Conservation (phyloP, 176 grass and related monocot species). For the Carex littledalei region DNA sequence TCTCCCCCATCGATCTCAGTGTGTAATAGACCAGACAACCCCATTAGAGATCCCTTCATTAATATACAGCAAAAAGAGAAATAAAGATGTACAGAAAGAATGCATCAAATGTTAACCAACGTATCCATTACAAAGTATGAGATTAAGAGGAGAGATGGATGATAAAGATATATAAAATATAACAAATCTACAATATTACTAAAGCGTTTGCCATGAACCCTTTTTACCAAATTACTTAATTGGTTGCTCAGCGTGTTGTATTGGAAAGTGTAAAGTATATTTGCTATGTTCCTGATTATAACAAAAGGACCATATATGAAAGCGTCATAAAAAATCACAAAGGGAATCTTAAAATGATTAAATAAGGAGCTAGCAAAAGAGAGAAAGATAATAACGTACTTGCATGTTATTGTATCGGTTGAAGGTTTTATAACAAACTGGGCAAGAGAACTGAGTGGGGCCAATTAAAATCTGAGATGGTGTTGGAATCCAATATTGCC, state of each 20-base stretch:
- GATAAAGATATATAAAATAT: background rate
- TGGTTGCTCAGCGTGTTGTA: background rate
- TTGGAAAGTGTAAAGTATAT: slow-evolving; percentile 1
- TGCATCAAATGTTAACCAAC: background rate
- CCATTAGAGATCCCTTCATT: slow-evolving; percentile 6
- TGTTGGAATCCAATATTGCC: slow-evolving; percentile 98
- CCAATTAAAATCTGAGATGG: slow-evolving; percentile 97
- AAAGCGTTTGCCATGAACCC: background rate
- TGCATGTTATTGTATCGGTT: slow-evolving; percentile 99
- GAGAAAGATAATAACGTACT: slow-evolving; percentile 32
- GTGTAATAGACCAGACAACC: slow-evolving; percentile 32
- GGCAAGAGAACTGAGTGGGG: slow-evolving; percentile 96
- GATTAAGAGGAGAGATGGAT: background rate
- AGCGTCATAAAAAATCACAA: background rate
- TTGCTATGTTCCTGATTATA: background rate
- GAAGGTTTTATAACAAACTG: slow-evolving; percentile 98
- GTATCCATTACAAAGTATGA: background rate
- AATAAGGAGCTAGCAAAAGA: background rate
- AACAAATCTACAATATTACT: background rate
- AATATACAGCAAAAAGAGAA: background rate
- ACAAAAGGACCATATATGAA: slow-evolving; percentile 13
- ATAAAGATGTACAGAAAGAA: background rate
- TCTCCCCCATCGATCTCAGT: background rate
- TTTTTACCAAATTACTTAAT: background rate
- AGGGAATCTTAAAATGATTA: background rate